Conservation (phyloP, 2,329 filamentous ascomycete genomes). For the Aspergillus floridensis region DNA sequence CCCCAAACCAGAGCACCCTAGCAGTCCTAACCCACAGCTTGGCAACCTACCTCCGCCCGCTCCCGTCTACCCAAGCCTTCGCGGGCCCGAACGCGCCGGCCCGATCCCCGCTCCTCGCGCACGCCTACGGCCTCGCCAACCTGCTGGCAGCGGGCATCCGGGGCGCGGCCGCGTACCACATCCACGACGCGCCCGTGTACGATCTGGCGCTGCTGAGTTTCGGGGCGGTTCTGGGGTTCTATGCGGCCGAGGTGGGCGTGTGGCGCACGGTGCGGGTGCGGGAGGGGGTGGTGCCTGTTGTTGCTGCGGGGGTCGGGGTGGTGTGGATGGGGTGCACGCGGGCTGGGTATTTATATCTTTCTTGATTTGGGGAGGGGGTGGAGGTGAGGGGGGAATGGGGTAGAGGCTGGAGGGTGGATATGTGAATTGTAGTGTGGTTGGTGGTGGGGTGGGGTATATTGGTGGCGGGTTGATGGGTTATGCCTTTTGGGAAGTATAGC, state of each 20-base stretch:
- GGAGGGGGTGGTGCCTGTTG: neutral
- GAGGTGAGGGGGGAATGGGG: no score
- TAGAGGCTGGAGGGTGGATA: no score
- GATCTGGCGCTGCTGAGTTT: conserved; percentile 32
- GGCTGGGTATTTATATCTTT: neutral
- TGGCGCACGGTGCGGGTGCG: neutral
- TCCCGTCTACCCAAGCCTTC: conserved; percentile 25
- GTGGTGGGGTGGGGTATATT: no score
- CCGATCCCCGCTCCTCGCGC: conserved; percentile 30
- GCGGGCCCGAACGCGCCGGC: conserved; percentile 28
- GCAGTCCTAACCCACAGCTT: neutral
- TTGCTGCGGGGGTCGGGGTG: neutral
- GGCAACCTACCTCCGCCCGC: conserved; percentile 21
- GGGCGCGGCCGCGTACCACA: conserved; percentile 35
- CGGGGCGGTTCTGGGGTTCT: conserved; percentile 31
- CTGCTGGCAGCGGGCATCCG: conserved; percentile 37
- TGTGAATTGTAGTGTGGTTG: no score
- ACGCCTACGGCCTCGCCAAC: conserved; percentile 39
- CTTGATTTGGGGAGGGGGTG: no score
- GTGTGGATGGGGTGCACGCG: neutral
- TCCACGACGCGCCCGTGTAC: conserved; percentile 33
- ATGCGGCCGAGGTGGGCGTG: neutral
- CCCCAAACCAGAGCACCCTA: neutral
- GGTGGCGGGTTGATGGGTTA: no score
- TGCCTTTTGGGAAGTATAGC: no score